Evolutionary conservation across 2,329 filamentous ascomycete genomes (phyloP), one percentile per base, ranked within the genome.

Genomic region (Zymoseptoria ardabiliae): DNA sequence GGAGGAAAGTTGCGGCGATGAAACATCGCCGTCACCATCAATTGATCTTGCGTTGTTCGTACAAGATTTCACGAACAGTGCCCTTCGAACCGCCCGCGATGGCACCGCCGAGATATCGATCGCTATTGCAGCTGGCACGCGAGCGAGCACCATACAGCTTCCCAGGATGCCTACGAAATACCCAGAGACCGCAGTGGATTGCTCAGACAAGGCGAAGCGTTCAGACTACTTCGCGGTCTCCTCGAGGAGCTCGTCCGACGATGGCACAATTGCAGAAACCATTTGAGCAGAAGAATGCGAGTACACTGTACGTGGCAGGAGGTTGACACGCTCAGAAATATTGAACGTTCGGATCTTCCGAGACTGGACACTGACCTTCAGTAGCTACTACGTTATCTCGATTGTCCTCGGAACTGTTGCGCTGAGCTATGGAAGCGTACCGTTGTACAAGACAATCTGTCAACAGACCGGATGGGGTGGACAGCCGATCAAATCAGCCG

Each of bases 401-500:
- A 79, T 90, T 62, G 91, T 93, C 59, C 76, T 94, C 56, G 89
- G 88, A 58, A 92, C 89, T 4, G 86, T 91, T 20, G 89, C 89
- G 3, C 77, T 94, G 41, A 88, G 89, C 1, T 94, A 94, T 71
- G 89, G 89, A 66, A 91, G 88, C 10, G 90, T 94, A 54, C 90
- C 90, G 1, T 78, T 94, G 72, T 95, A 95, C 75, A 93, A 93
- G 75, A 93, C 91, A 85, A 91, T 93, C 71, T 93, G 89, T 77
- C 85, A 89, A 77, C 89, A 89, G 17, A 92, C 88, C 11, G 89
- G 93, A 69, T 97, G 91, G 91, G 91, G 91, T 68, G 93, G 93
- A 49, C 91, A 96, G 73, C 93, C 93, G 30, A 84, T 97, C 64
- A 90, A 91, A 72, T 91, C 91, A 13, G 83, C 87, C 20, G 84